Evolutionary conservation across 192 early-diverging fungal genomes (phyloP).

Genomic region (Diversispora epigaea): DNA sequence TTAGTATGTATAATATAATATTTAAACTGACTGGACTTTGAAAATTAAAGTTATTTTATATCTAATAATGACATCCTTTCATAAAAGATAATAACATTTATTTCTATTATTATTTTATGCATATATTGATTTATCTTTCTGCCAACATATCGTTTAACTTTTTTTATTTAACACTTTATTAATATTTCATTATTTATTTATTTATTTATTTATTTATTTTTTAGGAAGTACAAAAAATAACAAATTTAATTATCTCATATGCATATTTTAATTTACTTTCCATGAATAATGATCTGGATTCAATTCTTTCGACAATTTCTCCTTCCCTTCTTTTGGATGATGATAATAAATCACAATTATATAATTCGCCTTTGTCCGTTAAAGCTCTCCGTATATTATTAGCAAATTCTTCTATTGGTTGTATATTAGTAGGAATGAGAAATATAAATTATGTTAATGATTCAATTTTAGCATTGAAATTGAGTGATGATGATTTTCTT

Average conservation of each 20-base stretch:
- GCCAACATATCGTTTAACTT: no score
- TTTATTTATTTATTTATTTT: background rate
- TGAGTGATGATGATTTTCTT: slow-evolving; percentile 29
- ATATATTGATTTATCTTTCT: no score
- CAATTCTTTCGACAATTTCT: slow-evolving; percentile 46
- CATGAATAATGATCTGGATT: slow-evolving; percentile 56
- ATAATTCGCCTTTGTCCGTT: slow-evolving; percentile 53
- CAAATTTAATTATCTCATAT: slow-evolving; percentile 44
- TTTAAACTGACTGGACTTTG: no score
- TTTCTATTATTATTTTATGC: no score
- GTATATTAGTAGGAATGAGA: slow-evolving; percentile 65
- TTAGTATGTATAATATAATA: no score
- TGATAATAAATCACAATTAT: background rate
- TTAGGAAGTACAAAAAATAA: slow-evolving; percentile 33
- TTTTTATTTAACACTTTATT: no score
- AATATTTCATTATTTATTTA: background rate
- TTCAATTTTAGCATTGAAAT: slow-evolving; percentile 45
- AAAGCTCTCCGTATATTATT: slow-evolving; percentile 51
- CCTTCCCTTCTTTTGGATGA: slow-evolving; percentile 38
- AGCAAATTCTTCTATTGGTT: slow-evolving; percentile 50
- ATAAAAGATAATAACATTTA: no score
- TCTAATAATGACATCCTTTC: no score
- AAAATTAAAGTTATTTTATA: no score
- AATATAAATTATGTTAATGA: slow-evolving; percentile 59
- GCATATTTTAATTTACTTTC: slow-evolving; percentile 51